A percentile compares a stretch with the other conserved stretches of the same genome.
Conservation (phyloP, 495 filamentous ascomycete species). For the Beverwykella pulmonaria region DNA sequence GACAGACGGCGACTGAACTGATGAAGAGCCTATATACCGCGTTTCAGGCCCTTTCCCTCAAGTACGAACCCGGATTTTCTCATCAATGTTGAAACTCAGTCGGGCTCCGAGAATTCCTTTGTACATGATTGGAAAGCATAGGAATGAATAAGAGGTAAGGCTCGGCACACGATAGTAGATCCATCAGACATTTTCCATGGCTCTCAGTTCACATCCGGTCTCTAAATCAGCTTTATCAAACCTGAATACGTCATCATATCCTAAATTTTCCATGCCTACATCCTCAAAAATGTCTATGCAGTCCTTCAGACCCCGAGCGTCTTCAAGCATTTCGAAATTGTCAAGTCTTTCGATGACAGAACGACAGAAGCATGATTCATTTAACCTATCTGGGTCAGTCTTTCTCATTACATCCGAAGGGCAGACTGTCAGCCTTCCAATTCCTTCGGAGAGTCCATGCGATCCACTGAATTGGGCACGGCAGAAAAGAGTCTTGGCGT, state of each 20-base stretch:
- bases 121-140: background rate
- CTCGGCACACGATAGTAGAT: background rate
- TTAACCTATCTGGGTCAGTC: conserved; percentile 15
- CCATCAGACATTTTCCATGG: background rate
- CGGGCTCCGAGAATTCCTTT: background rate
- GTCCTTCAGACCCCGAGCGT: background rate
- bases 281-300: background rate
- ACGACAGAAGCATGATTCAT: conserved; percentile 12
- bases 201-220: background rate
- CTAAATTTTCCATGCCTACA: background rate
- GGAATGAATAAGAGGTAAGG: background rate
- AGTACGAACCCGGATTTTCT: background rate
- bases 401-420: conserved; percentile 23
- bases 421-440: conserved; percentile 7
- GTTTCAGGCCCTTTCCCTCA: background rate
- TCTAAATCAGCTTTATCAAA: background rate
- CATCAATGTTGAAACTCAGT: background rate
- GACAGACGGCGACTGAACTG: background rate
- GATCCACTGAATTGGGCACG: conserved; percentile 18
- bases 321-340: background rate
- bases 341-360: background rate
- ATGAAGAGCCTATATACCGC: background rate
- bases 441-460: conserved; percentile 10
- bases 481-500: conserved; percentile 2
- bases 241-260: background rate